Evolutionary conservation across 768 basidiomycete species (phyloP).

Genomic region (Calocera viscosa): DNA sequence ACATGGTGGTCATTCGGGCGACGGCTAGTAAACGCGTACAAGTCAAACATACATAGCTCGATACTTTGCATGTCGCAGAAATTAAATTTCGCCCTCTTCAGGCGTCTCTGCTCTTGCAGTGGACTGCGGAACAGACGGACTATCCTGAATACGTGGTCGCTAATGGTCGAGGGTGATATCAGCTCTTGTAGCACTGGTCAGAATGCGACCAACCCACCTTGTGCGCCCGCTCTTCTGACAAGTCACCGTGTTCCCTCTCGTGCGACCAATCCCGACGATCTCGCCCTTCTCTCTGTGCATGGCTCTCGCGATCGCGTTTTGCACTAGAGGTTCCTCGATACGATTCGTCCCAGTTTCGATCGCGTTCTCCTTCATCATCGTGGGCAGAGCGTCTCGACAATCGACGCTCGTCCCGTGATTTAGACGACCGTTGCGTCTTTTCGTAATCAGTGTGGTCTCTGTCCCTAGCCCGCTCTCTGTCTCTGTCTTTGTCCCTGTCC

Average conservation of each 20-base stretch:
- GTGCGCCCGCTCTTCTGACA: not conserved
- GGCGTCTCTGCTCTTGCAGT: slow-evolving; percentile 49
- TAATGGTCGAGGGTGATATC: not conserved
- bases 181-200: not conserved
- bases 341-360: slow-evolving; percentile 23
- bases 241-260: not conserved
- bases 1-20: too few relatives aligned
- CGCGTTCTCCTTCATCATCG: slow-evolving; percentile 26
- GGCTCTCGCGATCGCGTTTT: slow-evolving; percentile 27
- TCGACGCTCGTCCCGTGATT: slow-evolving; percentile 9
- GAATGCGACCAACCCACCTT: slow-evolving; percentile 7
- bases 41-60: too few relatives aligned
- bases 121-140: not conserved
- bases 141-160: not conserved
- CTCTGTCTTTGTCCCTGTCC: slow-evolving; percentile 18
- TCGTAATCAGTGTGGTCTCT: slow-evolving; percentile 8
- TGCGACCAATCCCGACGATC: not conserved
- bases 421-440: not conserved
- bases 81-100: slow-evolving; percentile 77
- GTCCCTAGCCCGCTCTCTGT: not conserved
- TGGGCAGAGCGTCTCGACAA: slow-evolving; percentile 16
- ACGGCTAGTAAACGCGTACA: too few relatives aligned
- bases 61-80: not conserved
- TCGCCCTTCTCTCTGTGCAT: slow-evolving; percentile 18
- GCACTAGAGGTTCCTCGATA: slow-evolving; percentile 34